Evolutionary conservation across 805 yeast genomes (phyloP), one percentile per base, ranked within the genome.

Genomic region (Cyberlindnera euphorbiae): DNA sequence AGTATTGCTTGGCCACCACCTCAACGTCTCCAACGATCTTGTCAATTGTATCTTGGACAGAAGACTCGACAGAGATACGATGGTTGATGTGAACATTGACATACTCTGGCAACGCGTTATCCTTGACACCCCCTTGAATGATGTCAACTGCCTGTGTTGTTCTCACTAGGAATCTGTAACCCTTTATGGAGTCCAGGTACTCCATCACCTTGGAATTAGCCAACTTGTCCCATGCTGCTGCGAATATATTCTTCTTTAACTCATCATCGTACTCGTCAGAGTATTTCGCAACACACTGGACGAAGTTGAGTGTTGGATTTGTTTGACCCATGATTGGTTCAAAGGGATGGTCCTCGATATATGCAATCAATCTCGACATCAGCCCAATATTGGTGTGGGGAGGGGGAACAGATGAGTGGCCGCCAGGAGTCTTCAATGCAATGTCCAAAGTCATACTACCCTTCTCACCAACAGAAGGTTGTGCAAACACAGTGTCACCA

Each of bases 331-430:
- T 56, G 10, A 61, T 44, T 1, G 79, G 64, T 14, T 60, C 53
- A 49, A 64, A 79, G 10, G 76, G 79, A 37, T 70, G 70, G 17
- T 60, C 57, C 54, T 84, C 90, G 30, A 82, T 67, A 26, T 55
- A 48, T 9, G 60, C 52, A n/a, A 78, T 60, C 38, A 82, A 62
- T 43, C 77, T 74, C 1, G 83, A 64, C 35, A 76, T 56, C 11
- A 82, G 64, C 2, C 89, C 93, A 56, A 84, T 81, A 12, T 79
- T 70, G 2, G 89, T 81, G 55, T 82, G 87, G 32, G 69, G 75
- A 1, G 86, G 87, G 1, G 89, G 88, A 14, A 71, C 56, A 8
- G 85, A 77, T 0, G 87, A 74, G 49, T 82, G 89, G 4, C 89
- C 90, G 23, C 89, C 89, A 11, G 77, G 75, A 17, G 84, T 77